A percentile compares a stretch with the other conserved stretches of the same genome.
Evolutionary conservation across 2,329 filamentous ascomycete genomes (phyloP).

Genomic region (Colletotrichum musae): DNA sequence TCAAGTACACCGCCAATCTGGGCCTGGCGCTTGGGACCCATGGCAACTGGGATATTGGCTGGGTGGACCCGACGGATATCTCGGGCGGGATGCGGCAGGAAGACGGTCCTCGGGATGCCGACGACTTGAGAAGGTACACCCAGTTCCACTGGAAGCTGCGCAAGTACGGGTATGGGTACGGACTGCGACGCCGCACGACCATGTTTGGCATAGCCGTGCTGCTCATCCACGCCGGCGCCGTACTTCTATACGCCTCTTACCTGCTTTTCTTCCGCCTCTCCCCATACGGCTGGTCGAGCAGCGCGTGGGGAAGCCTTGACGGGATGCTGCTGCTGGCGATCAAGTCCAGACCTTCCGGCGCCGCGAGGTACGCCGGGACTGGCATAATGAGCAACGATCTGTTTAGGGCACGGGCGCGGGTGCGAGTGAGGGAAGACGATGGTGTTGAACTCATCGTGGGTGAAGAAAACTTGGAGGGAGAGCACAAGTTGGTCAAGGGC

Average conservation of each 20-base stretch:
- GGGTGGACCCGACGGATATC: background rate
- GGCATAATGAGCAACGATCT: slow-evolving; percentile 1
- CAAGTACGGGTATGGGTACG: background rate
- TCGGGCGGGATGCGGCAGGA: background rate
- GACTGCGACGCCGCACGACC: background rate
- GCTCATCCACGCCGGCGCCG: background rate
- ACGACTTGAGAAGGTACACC: background rate
- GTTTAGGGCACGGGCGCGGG: background rate
- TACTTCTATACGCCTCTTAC: background rate
- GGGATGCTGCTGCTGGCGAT: background rate
- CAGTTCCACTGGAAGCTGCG: background rate
- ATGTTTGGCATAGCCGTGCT: background rate
- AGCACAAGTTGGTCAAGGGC: too few relatives aligned
- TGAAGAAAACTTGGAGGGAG: too few relatives aligned
- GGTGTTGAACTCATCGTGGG: too few relatives aligned
- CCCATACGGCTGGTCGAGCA: background rate
- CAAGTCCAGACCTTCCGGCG: background rate
- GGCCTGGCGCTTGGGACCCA: background rate
- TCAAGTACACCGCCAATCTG: background rate
- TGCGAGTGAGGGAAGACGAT: too few relatives aligned
- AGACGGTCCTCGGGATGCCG: background rate
- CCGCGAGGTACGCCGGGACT: background rate
- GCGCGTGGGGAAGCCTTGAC: background rate
- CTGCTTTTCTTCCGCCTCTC: background rate
- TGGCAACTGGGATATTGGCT: background rate